Percentiles rank a stretch among this genome's conserved stretches.
Conservation (phyloP, 106 monocot species). For the Agapanthus africanus region DNA sequence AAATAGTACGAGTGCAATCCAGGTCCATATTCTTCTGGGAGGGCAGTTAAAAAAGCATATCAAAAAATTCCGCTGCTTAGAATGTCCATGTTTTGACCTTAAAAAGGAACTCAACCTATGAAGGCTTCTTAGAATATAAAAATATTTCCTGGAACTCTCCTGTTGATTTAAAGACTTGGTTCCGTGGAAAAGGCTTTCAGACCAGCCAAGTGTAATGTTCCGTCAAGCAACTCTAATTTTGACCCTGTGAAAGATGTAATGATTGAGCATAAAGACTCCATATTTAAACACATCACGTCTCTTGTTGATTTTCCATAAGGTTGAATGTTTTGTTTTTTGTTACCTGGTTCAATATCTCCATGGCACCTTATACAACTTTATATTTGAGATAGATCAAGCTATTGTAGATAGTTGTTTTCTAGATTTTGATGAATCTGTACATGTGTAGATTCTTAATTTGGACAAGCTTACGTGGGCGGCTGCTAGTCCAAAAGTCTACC, state of each 20-base stretch:
- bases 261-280: not conserved
- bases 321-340: not conserved
- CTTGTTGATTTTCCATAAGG: not conserved
- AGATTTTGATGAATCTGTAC: not conserved
- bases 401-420: not conserved
- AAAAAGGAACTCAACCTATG: no score
- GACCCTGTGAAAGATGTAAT: not conserved
- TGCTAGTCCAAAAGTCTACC: slow-evolving; percentile 46
- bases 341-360: not conserved
- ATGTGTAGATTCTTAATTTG: slow-evolving; percentile 69
- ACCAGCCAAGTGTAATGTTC: not conserved
- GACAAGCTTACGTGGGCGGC: slow-evolving; percentile 76
- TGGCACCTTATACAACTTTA: not conserved
- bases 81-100: no score
- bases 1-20: no score
- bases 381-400: not conserved
- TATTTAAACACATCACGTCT: not conserved
- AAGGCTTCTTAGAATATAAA: no score
- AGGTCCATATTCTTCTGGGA: no score
- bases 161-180: no score
- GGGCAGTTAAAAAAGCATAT: no score
- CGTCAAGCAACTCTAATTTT: not conserved
- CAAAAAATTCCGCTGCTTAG: no score
- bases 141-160: no score
- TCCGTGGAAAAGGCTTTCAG: no score